Conservation (phyloP, 495 filamentous ascomycete genomes). For the Jackrogersella multiformis region DNA sequence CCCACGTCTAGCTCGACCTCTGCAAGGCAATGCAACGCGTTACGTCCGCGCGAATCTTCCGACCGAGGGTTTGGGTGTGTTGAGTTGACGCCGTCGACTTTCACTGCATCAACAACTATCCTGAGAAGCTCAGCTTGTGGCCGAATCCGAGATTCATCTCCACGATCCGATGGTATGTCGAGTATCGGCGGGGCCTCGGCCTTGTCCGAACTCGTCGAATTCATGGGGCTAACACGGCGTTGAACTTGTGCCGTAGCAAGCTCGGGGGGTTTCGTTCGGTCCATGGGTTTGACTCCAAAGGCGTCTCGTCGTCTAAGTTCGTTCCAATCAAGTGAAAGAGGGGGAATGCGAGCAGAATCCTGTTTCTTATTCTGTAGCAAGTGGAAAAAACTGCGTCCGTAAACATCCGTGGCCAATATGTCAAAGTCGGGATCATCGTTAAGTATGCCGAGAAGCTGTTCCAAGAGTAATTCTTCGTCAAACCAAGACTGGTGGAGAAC, state of each 20-base stretch:
- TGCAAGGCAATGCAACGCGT: conserved; percentile 61
- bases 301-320: conserved; percentile 47
- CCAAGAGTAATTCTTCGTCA: conserved; percentile 35
- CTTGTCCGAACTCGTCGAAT: conserved; percentile 1
- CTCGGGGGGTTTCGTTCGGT: neutral
- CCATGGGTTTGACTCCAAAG: conserved; percentile 48
- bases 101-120: conserved; percentile 41
- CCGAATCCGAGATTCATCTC: conserved; percentile 31
- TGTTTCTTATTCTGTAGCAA: conserved; percentile 35
- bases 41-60: conserved; percentile 56
- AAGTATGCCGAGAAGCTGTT: conserved; percentile 43
- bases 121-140: conserved; percentile 48
- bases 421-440: conserved; percentile 39
- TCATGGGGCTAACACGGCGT: conserved; percentile 13
- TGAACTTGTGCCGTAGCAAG: neutral
- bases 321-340: conserved; percentile 25
- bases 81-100: conserved; percentile 36
- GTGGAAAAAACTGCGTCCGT: conserved; percentile 59
- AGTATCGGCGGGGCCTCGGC: neutral
- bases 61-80: conserved; percentile 43
- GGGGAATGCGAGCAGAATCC: conserved; percentile 25
- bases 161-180: conserved; percentile 15
- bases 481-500: conserved; percentile 54
- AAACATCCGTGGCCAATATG: conserved; percentile 52
- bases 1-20: conserved; percentile 47